Conservation (phyloP, 2,329 filamentous ascomycete genomes). For the Cylindrodendrum hubeiense region DNA sequence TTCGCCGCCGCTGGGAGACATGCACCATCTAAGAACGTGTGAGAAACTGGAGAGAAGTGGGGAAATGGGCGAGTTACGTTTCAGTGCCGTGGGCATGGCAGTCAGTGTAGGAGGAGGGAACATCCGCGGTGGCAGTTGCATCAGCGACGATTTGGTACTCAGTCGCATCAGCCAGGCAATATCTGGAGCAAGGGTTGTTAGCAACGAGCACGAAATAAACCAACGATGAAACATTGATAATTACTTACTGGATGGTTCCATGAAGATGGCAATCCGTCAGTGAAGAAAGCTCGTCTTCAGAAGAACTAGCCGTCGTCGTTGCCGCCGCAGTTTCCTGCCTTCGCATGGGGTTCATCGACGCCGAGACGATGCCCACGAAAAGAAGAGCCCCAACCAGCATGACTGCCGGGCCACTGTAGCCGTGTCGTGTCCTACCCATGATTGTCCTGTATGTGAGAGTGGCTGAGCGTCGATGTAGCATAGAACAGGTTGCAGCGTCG, state of each 20-base stretch:
- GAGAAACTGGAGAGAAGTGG: background rate
- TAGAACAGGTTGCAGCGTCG: background rate
- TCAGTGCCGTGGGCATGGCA: slow-evolving; percentile 40
- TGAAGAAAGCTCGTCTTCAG: slow-evolving; percentile 28
- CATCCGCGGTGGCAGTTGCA: slow-evolving; percentile 33
- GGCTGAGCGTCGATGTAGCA: slow-evolving; percentile 10
- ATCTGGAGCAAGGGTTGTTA: slow-evolving; percentile 23
- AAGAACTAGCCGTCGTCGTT: slow-evolving; percentile 22
- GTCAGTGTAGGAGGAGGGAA: slow-evolving; percentile 40
- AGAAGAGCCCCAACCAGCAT: slow-evolving; percentile 25
- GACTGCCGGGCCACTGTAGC: slow-evolving; percentile 24
- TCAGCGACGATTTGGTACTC: slow-evolving; percentile 39
- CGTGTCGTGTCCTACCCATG: slow-evolving; percentile 31
- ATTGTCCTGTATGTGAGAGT: slow-evolving; percentile 7
- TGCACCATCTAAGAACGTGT: slow-evolving; percentile 35
- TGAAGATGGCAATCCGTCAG: slow-evolving; percentile 41
- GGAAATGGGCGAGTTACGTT: slow-evolving; percentile 11
- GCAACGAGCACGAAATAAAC: accelerated
- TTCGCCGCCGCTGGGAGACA: slow-evolving; percentile 41
- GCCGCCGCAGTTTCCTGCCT: slow-evolving; percentile 28
- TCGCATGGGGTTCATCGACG: slow-evolving; percentile 31
- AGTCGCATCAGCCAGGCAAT: slow-evolving; percentile 35
- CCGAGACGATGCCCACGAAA: slow-evolving; percentile 36
- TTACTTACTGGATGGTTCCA: slow-evolving; percentile 33
- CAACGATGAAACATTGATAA: accelerated